phyloP scores from a whole-genome alignment of 306 rosid genomes.

The Fagus sylvatica region DNA sequence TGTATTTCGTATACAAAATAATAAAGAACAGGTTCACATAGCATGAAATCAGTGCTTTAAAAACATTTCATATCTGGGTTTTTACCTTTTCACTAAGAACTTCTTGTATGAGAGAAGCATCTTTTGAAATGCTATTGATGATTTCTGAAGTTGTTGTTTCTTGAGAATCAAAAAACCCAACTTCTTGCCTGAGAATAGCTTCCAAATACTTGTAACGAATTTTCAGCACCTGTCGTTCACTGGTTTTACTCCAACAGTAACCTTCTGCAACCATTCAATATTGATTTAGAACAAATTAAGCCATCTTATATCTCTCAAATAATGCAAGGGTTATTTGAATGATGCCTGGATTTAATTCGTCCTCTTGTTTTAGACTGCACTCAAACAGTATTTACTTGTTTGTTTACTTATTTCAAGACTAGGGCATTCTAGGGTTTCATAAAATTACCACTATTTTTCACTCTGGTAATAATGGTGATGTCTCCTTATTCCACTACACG shows the following conservation, averaged over 20 bases:
- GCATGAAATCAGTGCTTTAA: neutral
- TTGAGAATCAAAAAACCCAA: conserved; percentile 84
- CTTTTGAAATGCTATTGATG: conserved; percentile 79
- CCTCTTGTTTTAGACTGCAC: neutral
- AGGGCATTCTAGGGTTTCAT: conserved; percentile 40
- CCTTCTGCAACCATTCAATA: conserved; percentile 61
- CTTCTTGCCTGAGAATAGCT: conserved; percentile 92
- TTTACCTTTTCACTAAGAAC: conserved; percentile 89
- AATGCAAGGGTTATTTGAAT: neutral
- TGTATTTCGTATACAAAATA: neutral
- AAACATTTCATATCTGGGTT: neutral
- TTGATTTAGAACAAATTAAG: conserved; percentile 22
- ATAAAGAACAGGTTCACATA: neutral
- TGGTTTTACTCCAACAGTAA: conserved; percentile 96
- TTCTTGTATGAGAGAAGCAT: conserved; percentile 84
- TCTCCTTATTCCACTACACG: neutral
- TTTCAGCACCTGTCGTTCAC: conserved; percentile 82
- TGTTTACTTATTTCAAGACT: neutral
- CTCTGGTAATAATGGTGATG: conserved; percentile 18
- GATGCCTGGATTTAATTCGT: neutral
- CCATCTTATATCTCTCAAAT: neutral
- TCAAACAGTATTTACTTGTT: neutral
- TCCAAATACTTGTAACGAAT: conserved; percentile 86
- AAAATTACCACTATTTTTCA: neutral
- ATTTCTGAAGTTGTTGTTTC: conserved; percentile 88